Base-by-base conservation (phyloP, 2,329 filamentous ascomycete species). In the Cladorrhinum sp. region DNA sequence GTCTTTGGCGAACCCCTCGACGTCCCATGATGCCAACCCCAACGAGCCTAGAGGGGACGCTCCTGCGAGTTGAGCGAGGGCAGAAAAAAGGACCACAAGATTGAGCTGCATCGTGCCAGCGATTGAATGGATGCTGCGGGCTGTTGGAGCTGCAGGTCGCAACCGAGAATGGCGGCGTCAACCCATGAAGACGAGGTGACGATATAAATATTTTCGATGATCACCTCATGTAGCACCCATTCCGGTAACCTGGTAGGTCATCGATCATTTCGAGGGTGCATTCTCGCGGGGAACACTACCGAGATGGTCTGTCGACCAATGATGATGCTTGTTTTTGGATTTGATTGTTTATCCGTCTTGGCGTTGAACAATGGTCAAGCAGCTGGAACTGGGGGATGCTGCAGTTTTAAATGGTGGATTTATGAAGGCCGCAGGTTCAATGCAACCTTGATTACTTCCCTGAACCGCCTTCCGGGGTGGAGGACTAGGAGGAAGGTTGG, bases 1-100 rank as follows among this genome's bases (percentile, higher is more conserved):
- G 45, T 74, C 66, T 29, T 70, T 71, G 0, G 73, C 73, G 25
- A 63, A 67, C 18, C 66, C 66, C 45, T 67, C 66, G 22, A 67
- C 57, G 10, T 55, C 61, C 65, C 64, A 67, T 3, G 64, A 57
- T 20, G 64, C 64, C 6, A 64, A 62, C 12, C 61, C 61, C n/a
- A 64, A 41, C n/a, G 20, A 32, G 9, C 55, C 55, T 6, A 63
- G 36, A 2, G 62, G 54, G 12, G 29, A 57, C 10, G 60, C 59
- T 2, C 20, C 27, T 7, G 56, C 36, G 25, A 59, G 52, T 1
- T 29, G 29, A 18, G 57, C 48, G 13, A 59, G 3, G 12, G 53
- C 32, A 7, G 60, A 58, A 23, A 62, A 29, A 16, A 59, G 10
- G 16, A 59, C 6, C 23, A 62, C 13, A 10, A 61, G 27, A 50